Evolutionary conservation across 352 stramenopile genomes (phyloP), one percentile per base, ranked within the genome.

Genomic region (Globisporangium cederbergense): DNA sequence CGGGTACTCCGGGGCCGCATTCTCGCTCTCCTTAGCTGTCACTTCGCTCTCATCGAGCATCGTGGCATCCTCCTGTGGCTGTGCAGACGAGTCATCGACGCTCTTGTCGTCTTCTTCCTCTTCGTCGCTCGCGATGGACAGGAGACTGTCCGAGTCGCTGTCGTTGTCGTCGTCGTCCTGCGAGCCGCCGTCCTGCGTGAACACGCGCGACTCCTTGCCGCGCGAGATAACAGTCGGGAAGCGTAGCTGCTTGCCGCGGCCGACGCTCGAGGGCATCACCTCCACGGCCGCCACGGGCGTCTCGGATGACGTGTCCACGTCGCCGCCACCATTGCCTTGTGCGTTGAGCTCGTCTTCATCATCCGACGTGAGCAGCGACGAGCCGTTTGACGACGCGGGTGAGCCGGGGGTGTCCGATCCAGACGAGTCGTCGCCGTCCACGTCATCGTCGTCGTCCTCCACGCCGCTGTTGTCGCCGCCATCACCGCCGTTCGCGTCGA

Each of bases 211-310:
- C 67, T 88, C 85, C 61, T 94, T 94, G 4, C 85, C 85, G 8
- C 82, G 75, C 43, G 85, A 93, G 32, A 93, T 79, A 16, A 76
- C 72, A 11, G 75, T 77, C 18, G 85, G 82, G 59, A 92, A 92
- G 22, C 85, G 81, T 38, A 94, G 74, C 69, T 94, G 85, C 67
- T 94, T 94, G 50, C 85, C 85, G 10, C 81, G 73, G 3, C 85
- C 85, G 9, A 88, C 83, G 59, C 68, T 89, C 25, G 85, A 66
- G 3, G 85, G 85, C 74, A 93, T 76, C 11, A 93, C 81, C 62
- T 93, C 78, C 64, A 91, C 78, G 1, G 74, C 75, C 34, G 74
- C 75, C 30, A 88, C 58, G 3, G 75, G 32, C 11, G 52, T 40
- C 16, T 65, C 66, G 11, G 47, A 64, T 7, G 53, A 59, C 34